Evolutionary conservation across 2,329 filamentous ascomycete species (phyloP), one percentile per base, ranked within the genome.

Genomic region (Bisporella sp.): DNA sequence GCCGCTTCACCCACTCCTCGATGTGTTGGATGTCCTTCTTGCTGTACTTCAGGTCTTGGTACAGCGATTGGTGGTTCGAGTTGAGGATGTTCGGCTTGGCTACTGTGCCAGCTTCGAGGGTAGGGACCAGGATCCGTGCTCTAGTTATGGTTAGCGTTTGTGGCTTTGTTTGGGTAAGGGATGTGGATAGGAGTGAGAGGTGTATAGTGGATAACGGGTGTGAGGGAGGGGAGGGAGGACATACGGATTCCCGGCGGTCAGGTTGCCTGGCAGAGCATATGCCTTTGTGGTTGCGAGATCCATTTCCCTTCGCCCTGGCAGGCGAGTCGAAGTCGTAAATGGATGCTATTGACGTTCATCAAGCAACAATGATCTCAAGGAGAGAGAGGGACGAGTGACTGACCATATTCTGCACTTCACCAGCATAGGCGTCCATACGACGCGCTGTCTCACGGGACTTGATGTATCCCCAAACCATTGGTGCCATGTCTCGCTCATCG

Each of bases 401-500:
- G 41, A 66, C 68, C 71, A 80, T 81, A 46, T 51, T 53, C 41
- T 63, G 60, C 3, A 73, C 49, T 60, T 77, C 71, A 62, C 78
- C 70, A 50, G 71, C 59, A 64, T 76, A 83, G 48, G 72, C 68
- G 4, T 71, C 64, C 66, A 78, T 78, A 29, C 79, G 76, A 8
- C 81, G 75, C 31, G 74, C 69, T 49, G 84, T 74, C 65, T 84
- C 81, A 6, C 87, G 78, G 1, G 87, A 8, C 68, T 65, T 49
- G 74, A 73, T 41, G 64, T 64, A 37, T 69, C 56, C 87, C 86
- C 87, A 90, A 5, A 91, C 85, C 82, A 87, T 89, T 6, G 87
- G 85, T 1, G 82, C 85, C 86, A 91, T 90, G 62, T 91, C 87
- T 29, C 87, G 77, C 69, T 88, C 84, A 68, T 91, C 87, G 61